phyloP scores from a whole-genome alignment of 1,139 yeast species.

The Yamadazyma aaseri region DNA sequence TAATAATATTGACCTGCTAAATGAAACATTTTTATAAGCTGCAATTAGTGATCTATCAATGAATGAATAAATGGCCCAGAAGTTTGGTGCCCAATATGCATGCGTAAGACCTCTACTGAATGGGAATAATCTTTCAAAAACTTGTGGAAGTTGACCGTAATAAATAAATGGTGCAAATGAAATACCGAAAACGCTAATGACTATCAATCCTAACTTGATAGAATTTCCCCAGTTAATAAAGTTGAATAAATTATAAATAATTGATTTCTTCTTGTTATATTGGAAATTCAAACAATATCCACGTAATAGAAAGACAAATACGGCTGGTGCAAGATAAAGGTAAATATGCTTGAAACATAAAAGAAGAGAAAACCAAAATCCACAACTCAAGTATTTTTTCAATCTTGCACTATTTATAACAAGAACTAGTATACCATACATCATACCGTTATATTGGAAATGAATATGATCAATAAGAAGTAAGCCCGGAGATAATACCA shows the following conservation, averaged over 20 bases:
- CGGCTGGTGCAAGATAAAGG: constrained; percentile 92
- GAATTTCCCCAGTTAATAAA: constrained; percentile 59
- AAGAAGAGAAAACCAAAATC: constrained; percentile 69
- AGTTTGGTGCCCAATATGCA: constrained; percentile 98
- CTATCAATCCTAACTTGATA: constrained; percentile 63
- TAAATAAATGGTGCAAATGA: constrained; percentile 84
- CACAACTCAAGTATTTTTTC: constrained; percentile 59
- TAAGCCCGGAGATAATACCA: constrained; percentile 86
- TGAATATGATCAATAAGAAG: constrained; percentile 89
- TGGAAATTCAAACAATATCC: constrained; percentile 59
- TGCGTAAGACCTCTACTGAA: constrained; percentile 94
- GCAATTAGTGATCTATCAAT: constrained; percentile 71
- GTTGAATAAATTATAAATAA: constrained; percentile 26
- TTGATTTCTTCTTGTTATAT: constrained; percentile 25
- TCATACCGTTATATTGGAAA: constrained; percentile 91
- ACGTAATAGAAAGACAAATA: constrained; percentile 73
- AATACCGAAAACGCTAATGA: constrained; percentile 55
- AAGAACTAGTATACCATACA: constrained; percentile 78
- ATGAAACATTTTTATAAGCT: constrained; percentile 45
- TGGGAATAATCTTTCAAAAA: constrained; percentile 76
- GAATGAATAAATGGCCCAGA: constrained; percentile 93
- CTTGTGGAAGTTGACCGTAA: constrained; percentile 61
- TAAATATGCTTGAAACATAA: constrained; percentile 94
- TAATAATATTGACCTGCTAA: constrained; percentile 36
- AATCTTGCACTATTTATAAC: constrained; percentile 71